A percentile compares a stretch with the other conserved stretches of the same genome.
Conservation (phyloP, 192 early-diverging fungal species). For the Gryganskiella cystojenkinii region DNA sequence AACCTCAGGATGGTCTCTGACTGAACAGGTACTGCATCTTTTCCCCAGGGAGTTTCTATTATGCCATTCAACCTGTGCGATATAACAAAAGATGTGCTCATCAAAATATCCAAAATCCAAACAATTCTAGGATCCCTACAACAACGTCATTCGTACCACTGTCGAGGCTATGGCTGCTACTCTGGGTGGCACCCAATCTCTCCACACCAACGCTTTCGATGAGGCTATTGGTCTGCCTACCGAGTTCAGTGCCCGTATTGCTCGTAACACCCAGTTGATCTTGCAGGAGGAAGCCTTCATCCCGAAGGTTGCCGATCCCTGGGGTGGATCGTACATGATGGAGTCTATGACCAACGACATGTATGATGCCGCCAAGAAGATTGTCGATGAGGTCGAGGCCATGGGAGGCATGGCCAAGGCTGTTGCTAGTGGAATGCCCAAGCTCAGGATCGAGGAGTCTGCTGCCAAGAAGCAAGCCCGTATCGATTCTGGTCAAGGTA, state of each 20-base stretch:
- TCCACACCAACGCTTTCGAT: constrained; percentile 93
- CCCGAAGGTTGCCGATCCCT: constrained; percentile 90
- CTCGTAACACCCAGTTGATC: constrained; percentile 92
- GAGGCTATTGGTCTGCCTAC: constrained; percentile 92
- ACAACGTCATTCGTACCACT: constrained; percentile 90
- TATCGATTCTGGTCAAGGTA: constrained; percentile 88
- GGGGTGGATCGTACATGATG: constrained; percentile 96
- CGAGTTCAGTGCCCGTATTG: constrained; percentile 86
- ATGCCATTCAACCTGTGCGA: not conserved
- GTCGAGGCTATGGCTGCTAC: constrained; percentile 94
- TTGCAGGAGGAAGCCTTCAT: constrained; percentile 90
- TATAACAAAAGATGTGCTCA: no score
- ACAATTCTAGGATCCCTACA: constrained; percentile 79
- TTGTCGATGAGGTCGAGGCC: constrained; percentile 83
- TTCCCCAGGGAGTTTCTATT: not conserved
- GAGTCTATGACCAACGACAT: constrained; percentile 87
- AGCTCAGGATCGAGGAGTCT: constrained; percentile 88
- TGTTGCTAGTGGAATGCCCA: constrained; percentile 89
- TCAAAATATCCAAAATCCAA: not conserved
- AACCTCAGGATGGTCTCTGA: constrained; percentile 92
- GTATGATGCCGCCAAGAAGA: constrained; percentile 72
- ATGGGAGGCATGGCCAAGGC: constrained; percentile 95
- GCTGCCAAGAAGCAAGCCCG: constrained; percentile 89
- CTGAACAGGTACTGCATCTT: constrained; percentile 71
- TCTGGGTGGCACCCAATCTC: constrained; percentile 90